Base-by-base conservation (phyloP, 371 early-diverging fungal species). In the Ordospora pajunii region DNA sequence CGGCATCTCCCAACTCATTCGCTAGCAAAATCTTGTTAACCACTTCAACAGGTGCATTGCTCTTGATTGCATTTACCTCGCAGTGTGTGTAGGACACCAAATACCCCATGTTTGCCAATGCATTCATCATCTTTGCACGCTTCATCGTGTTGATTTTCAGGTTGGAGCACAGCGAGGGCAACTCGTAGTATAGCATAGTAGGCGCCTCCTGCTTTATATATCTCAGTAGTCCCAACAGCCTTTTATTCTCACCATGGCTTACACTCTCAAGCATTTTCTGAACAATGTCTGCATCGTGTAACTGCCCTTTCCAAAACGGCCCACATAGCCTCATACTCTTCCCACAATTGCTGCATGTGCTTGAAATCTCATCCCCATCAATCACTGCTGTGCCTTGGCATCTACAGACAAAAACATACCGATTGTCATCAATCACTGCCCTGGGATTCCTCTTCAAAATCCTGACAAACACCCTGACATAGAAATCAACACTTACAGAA, bases 401-500 rank as follows among this genome's bases (percentile, higher is more conserved):
- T 1, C 43, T 25, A 53, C 85, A 84, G 21, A 86, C 17, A 19
- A 74, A 73, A 44, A 69, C 75, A 54, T 76, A 12, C 9, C 75
- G 25, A 70, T 76, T 82, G 12, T 71, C 48, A 2, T 37, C 17
- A 44, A 79, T 17, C 19, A 58, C 73, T 6, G 44, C 23, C 11
- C 72, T 75, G 53, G 43, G 67, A 27, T 48, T 63, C 22, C 89
- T 90, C 23, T 88, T 87, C 68, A 87, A 85, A 1, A 99, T 93
- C n/a, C 90, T 89, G 11, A 97, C 92, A 88, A 99, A 97, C 9
- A 98, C 89, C 52, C 99, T 88, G 27, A 97, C 87, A 84, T 98
- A 99, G 81, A 94, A 99, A 87, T 99, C 99, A 53, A 98, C 94
- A 80, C 93, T 92, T 68, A 93, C 89, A 46, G 91, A 91, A 10